Base-by-base conservation (phyloP, 257 asterid species). In the Galeopsis tetrahit region DNA sequence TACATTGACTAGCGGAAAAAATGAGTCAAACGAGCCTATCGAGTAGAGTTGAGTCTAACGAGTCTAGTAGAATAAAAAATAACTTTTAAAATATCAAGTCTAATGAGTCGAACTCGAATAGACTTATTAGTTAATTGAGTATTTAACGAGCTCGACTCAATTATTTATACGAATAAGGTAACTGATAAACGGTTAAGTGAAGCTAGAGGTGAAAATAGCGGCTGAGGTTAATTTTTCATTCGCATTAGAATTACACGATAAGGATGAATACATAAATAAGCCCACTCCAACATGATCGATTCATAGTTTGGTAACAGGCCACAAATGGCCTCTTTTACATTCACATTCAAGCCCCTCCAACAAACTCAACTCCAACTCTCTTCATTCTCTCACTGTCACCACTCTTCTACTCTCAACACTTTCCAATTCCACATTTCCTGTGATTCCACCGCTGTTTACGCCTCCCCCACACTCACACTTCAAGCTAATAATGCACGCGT, bases 361-460 rank as follows among this genome's bases (percentile, higher is more conserved):
- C 85, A 80, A 67, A 66, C 82, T 76, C 89, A 80, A 42, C 81
- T 81, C 71, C 93, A 83, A 10, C 83, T 83, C 82, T 83, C 79
- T 63, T 77, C 86, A 48, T 77, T 76, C 68, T 75, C 80, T 65
- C 84, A 61, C 88, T 78, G 81, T 53, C 84, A 84, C 75, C 69
- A 65, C 63, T 74, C 82, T 4, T 74, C 85, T 2, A 39, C 82
- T 72, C 80, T 75, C 62, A 71, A 70, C 81, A 36, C 83, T 49
- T 85, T 78, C 78, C 83, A 75, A 8, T 80, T 80, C 80, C 82
- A 64, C 64, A 35, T 48, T 34, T 52, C 82, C 7, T 65, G 4
- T 58, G 57, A 38, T 40, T 56, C 76, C 38, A 39, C 48, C 21
- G 28, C 21, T 4, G 28, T 49, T 28, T 60, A 1, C 7, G 17